Percentiles rank a stretch among this genome's conserved stretches.
Evolutionary conservation across 345 rosid genomes (phyloP).

Genomic region (Moricandia moricandioides): DNA sequence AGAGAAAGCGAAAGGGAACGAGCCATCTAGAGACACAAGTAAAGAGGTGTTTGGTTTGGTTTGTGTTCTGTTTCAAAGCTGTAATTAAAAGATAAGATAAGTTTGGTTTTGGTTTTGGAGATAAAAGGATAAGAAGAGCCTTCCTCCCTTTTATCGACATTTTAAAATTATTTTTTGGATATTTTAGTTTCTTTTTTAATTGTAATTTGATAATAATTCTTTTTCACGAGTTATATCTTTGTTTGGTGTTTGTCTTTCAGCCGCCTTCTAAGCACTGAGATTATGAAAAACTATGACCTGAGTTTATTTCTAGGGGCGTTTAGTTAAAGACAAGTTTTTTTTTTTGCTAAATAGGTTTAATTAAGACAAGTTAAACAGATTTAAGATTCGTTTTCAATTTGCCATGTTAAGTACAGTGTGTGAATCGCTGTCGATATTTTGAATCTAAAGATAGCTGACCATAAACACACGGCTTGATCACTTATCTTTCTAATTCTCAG

Average conservation of each 20-base stretch:
- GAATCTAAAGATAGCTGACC: neutral
- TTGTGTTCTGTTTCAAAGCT: constrained; percentile 16
- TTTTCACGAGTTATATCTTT: neutral
- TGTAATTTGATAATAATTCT: neutral
- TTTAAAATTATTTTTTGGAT: neutral
- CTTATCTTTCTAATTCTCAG: neutral
- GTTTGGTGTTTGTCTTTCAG: neutral
- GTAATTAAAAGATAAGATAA: constrained; percentile 9
- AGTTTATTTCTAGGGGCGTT: neutral
- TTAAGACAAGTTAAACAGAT: neutral
- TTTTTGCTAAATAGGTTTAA: no score
- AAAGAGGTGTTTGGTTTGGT: neutral
- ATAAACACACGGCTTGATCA: no score
- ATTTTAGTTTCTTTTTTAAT: neutral
- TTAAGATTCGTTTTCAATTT: neutral
- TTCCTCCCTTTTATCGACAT: neutral
- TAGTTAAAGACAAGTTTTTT: no score
- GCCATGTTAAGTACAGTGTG: neutral
- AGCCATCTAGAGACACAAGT: constrained; percentile 26
- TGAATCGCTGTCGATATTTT: neutral
- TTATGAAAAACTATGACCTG: neutral
- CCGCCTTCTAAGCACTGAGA: neutral
- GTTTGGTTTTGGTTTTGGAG: neutral
- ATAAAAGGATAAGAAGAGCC: neutral
- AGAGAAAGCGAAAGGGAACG: constrained; percentile 30